Base-by-base conservation (phyloP, 176 grass and related monocot genomes). In the Oryza meridionalis region DNA sequence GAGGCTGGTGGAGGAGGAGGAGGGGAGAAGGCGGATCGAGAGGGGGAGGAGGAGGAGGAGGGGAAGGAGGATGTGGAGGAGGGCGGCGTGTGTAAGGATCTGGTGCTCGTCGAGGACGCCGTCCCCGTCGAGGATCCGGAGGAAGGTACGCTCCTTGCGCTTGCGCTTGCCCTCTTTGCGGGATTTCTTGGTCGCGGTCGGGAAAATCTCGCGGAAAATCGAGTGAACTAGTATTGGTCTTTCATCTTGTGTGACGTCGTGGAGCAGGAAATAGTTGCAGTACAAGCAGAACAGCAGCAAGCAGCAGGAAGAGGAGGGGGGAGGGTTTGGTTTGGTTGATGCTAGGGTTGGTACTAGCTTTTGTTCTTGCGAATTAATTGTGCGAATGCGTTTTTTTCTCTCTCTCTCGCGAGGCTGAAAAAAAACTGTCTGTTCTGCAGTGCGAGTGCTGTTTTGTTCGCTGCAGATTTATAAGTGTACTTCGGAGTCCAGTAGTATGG, bases 61-160 rank as follows among this genome's bases (percentile, higher is more conserved):
- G 16, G 8, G 53, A 73, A 59, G 38, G 35, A 75, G 45, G 50
- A 59, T 17, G 27, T 43, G 82, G 29, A 15, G 53, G 82, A 33
- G 19, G 35, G 37, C 7, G 37, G 37, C 16, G 37, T 16, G 37
- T 77, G 65, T 69, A 85, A 63, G 69, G 83, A 85, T 85, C 74
- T 85, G 47, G 74, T 85, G 47, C 11, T 77, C 16, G 80, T 82
- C 25, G 80, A 72, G 51, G 80, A 82, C 51, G 11, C 64, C 47
- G 77, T 80, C 53, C 80, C 43, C 53, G 50, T 85, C 75, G 83
- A 85, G 83, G 83, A 85, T 70, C 74, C 83, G 61, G 83, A 77
- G 74, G 83, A 85, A 85, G 83, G 83, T 85, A 77, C 17, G 26
- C 49, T 9, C 3, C 35, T 55, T 9, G 4, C 38, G 0, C 38